Base-by-base conservation (phyloP, 768 basidiomycete species). In the Filobasidium floriforme region DNA sequence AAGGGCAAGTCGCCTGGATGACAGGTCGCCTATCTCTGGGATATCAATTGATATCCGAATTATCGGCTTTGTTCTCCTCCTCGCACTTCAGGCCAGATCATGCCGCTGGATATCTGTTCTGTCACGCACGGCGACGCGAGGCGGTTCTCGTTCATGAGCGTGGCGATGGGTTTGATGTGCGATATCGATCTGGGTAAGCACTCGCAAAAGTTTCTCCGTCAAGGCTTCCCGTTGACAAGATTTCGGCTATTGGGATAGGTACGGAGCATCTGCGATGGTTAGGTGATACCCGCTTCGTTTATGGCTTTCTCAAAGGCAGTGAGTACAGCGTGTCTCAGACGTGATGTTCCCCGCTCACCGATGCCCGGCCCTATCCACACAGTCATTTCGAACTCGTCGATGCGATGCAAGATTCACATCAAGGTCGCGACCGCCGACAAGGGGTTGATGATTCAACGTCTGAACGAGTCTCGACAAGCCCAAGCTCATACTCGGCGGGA, bases 221-320 rank as follows among this genome's bases (percentile, higher is more conserved):
- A 2, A 5, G 19, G 9, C 14, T 28, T 37, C 49, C 43, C 46
- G 18, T 6, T 24, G 15, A n/a, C 32, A 32, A 52, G 18, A 26
- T 41, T 6, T 14, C 24, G 7, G n/a, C 37, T 15, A 9, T 51
- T 41, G 19, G 7, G 3, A 18, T 71, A 68, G 78, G 77, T 4
- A 79, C 78, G 7, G 78, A 79, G 49, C 64, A 77, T 60, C 57
- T 79, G 18, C 64, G 78, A 2, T 79, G 78, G 78, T 73, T 79
- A 73, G 78, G 78, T 15, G 76, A 78, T 65, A 68, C 73, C 28
- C 67, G 78, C 1, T 79, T 79, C 70, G 46, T 76, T 14, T 65
- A 71, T 41, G 78, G 78, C 0, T 76, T 77, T 60, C 41, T 79
- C 10, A 54, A 66, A 41, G 44, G 68, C 41, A 24, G 49, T 65